These are phyloP conservation scores for Puccinia horiana DNA, from an alignment of 1,284 basidiomycete genomes.

Conservation along the genomic window DNA sequence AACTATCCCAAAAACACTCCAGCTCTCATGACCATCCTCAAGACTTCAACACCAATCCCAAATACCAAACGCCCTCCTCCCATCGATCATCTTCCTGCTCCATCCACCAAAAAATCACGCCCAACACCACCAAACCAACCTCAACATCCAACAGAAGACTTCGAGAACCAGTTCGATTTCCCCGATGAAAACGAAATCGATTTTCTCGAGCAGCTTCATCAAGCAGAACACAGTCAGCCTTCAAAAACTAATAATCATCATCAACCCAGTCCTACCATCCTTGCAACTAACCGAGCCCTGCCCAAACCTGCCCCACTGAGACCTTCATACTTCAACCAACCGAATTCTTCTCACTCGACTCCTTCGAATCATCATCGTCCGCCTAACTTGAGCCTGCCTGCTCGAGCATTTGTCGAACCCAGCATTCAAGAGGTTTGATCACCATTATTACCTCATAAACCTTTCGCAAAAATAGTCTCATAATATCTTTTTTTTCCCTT, in stretches of 20 bases:
- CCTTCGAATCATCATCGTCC: neutral
- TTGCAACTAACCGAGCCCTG: neutral
- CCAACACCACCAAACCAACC: neutral
- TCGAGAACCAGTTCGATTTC: neutral
- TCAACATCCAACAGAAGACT: too few relatives aligned
- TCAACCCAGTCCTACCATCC: neutral
- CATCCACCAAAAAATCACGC: conserved; percentile 1
- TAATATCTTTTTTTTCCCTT: neutral
- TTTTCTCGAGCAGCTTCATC: conserved; percentile 22
- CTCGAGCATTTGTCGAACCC: conserved; percentile 27
- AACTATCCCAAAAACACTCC: neutral
- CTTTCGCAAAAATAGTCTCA: neutral
- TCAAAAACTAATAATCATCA: neutral
- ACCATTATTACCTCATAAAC: neutral
- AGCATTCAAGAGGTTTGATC: conserved; percentile 36
- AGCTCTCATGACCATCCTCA: neutral
- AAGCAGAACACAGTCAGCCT: neutral
- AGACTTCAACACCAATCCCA: neutral
- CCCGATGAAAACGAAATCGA: conserved; percentile 16
- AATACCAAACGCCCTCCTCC: neutral
- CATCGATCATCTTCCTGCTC: neutral
- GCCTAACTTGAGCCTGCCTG: neutral
- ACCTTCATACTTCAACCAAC: neutral
- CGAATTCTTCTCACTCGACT: neutral
- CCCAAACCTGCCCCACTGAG: neutral